A percentile compares a stretch with the other conserved stretches of the same genome.
phyloP scores from a whole-genome alignment of 768 basidiomycete genomes.

The Russula virescens region DNA sequence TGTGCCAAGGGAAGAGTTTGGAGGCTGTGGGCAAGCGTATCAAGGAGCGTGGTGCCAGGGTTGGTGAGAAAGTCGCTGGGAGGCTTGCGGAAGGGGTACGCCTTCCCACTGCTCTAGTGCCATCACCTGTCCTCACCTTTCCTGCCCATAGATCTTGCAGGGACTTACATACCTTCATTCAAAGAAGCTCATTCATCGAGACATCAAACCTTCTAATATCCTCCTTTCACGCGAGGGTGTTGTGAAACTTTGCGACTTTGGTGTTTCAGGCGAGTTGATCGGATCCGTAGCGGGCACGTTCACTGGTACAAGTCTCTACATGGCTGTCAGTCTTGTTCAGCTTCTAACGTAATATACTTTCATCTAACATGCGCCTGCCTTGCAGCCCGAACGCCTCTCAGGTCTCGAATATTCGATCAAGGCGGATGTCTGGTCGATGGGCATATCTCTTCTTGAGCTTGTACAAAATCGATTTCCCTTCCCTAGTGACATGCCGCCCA shows the following conservation, averaged over 20 bases:
- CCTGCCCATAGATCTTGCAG: slow-evolving; percentile 58
- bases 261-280: slow-evolving; percentile 93
- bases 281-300: slow-evolving; percentile 91
- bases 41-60: slow-evolving; percentile 68
- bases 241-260: slow-evolving; percentile 93
- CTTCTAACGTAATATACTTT: slow-evolving; percentile 14
- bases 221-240: slow-evolving; percentile 84
- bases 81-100: slow-evolving; percentile 89
- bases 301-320: slow-evolving; percentile 96
- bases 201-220: slow-evolving; percentile 93
- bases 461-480: slow-evolving; percentile 95
- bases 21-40: slow-evolving; percentile 85
- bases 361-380: slow-evolving; percentile 21
- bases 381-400: slow-evolving; percentile 87
- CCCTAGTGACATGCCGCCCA: slow-evolving; percentile 84
- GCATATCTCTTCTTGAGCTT: slow-evolving; percentile 89
- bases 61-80: slow-evolving; percentile 85
- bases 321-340: slow-evolving; percentile 70
- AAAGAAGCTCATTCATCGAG: slow-evolving; percentile 89
- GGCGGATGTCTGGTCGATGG: slow-evolving; percentile 97
- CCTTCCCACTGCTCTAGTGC: slow-evolving; percentile 12
- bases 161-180: slow-evolving; percentile 93
- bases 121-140: slow-evolving; percentile 13
- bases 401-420: slow-evolving; percentile 90
- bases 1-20: slow-evolving; percentile 79